phyloP scores from a whole-genome alignment of 1,284 basidiomycete genomes.

The Austroboletus novae-zelandiae region DNA sequence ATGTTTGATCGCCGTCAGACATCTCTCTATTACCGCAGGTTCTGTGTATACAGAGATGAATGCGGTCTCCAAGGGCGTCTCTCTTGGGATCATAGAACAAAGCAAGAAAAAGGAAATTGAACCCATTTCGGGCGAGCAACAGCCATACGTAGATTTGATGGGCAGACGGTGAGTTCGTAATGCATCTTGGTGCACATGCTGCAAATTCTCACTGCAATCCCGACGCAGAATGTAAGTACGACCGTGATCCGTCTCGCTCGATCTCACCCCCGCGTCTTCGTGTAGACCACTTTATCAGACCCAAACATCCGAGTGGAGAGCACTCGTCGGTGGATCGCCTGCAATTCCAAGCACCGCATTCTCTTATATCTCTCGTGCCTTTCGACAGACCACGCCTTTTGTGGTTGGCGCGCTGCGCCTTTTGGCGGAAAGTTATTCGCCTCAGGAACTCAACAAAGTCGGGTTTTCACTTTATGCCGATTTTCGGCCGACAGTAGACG shows the following conservation, averaged over 20 bases:
- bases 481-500: conserved; percentile 69
- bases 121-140: conserved; percentile 59
- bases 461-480: conserved; percentile 76
- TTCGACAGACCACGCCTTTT: conserved; percentile 72
- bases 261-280: background rate
- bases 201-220: background rate
- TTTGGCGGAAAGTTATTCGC: conserved; percentile 66
- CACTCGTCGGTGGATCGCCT: conserved; percentile 71
- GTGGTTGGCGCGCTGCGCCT: conserved; percentile 81
- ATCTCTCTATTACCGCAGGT: conserved; percentile 43
- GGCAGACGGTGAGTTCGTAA: conserved; percentile 64
- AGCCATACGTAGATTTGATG: conserved; percentile 93
- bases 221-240: conserved; percentile 49
- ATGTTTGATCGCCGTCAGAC: conserved; percentile 6
- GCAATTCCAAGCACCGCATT: conserved; percentile 74
- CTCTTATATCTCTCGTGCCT: conserved; percentile 77
- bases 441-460: conserved; percentile 63
- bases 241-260: conserved; percentile 1
- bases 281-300: conserved; percentile 78
- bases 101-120: conserved; percentile 53
- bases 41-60: conserved; percentile 93
- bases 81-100: conserved; percentile 70
- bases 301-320: conserved; percentile 74
- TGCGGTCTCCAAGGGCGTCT: conserved; percentile 79
- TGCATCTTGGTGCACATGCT: background rate